These are phyloP conservation scores for Trichoderma pleuroti DNA, from an alignment of 2,329 filamentous ascomycete species.

Conservation along the genomic window DNA sequence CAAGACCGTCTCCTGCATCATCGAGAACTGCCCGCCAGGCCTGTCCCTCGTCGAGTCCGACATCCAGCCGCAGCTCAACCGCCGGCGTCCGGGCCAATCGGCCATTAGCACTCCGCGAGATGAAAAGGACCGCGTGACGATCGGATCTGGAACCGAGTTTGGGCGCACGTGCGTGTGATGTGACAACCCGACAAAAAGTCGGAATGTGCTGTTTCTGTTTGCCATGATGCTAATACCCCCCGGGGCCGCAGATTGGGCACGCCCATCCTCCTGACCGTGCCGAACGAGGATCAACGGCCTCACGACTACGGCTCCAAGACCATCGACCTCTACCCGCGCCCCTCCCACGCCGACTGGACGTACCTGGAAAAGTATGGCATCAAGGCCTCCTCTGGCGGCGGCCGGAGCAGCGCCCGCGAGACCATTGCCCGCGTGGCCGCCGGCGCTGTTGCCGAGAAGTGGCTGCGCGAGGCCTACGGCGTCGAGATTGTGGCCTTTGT, in stretches of 20 bases:
- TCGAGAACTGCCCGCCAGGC: conserved; percentile 87
- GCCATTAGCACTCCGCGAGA: background rate
- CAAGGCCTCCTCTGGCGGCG: conserved; percentile 86
- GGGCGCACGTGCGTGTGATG: conserved; percentile 69
- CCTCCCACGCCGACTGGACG: conserved; percentile 93
- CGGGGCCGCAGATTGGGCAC: conserved; percentile 59
- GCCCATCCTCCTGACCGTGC: conserved; percentile 80
- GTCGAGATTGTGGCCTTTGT: conserved; percentile 92
- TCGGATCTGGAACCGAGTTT: conserved; percentile 61
- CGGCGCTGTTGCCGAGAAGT: conserved; percentile 91
- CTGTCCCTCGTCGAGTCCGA: conserved; percentile 41
- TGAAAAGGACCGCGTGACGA: background rate
- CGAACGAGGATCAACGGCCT: conserved; percentile 89
- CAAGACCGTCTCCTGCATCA: conserved; percentile 87
- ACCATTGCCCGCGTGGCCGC: conserved; percentile 92
- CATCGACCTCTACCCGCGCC: conserved; percentile 87
- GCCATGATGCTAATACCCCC: conserved; percentile 23
- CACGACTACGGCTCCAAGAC: conserved; percentile 87
- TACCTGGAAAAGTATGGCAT: conserved; percentile 97
- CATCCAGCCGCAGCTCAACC: background rate
- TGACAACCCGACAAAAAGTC: conserved; percentile 23
- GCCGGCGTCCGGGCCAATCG: conserved; percentile 36
- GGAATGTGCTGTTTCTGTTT: no score
- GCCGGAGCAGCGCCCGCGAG: conserved; percentile 87
- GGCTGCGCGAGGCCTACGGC: conserved; percentile 73